Evolutionary conservation across 1,284 basidiomycete genomes (phyloP).

Genomic region (Vanrija sp.): DNA sequence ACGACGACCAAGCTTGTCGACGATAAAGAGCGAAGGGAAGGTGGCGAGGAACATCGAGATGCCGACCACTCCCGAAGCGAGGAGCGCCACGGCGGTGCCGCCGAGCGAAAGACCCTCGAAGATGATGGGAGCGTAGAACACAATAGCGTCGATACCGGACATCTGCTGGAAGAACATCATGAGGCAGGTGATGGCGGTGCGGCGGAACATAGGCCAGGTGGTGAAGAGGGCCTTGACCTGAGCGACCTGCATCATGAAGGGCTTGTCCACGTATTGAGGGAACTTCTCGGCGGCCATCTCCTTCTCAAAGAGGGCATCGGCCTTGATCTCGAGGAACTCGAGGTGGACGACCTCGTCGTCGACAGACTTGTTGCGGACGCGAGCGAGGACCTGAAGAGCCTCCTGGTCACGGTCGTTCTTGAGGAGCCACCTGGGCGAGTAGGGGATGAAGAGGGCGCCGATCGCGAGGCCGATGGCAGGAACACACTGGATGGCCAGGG

Average conservation of each 20-base stretch:
- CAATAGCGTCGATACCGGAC: constrained; percentile 29
- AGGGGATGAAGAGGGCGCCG: constrained; percentile 50
- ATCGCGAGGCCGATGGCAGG: constrained; percentile 52
- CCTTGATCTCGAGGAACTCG: constrained; percentile 74
- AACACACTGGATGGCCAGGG: constrained; percentile 68
- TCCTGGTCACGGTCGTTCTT: constrained; percentile 66
- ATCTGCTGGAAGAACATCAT: constrained; percentile 48
- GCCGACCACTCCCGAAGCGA: constrained; percentile 44
- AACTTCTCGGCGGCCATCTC: constrained; percentile 13
- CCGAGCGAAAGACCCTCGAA: constrained; percentile 19
- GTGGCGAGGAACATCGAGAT: constrained; percentile 39
- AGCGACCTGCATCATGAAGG: constrained; percentile 14
- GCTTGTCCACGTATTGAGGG: constrained; percentile 13
- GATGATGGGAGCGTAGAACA: constrained; percentile 25
- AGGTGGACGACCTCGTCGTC: constrained; percentile 65
- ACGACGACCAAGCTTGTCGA: constrained; percentile 30
- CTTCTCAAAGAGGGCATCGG: constrained; percentile 59
- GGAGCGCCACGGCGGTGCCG: constrained; percentile 32
- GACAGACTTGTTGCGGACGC: constrained; percentile 56
- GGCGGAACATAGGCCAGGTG: constrained; percentile 25
- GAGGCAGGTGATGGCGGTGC: constrained; percentile 42
- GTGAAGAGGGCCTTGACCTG: constrained; percentile 16
- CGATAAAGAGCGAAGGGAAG: constrained; percentile 29
- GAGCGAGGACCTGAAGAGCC: constrained; percentile 60
- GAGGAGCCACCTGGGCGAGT: constrained; percentile 58